Conservation (phyloP, 805 yeast genomes). For the Wickerhamiella allomyrinae region DNA sequence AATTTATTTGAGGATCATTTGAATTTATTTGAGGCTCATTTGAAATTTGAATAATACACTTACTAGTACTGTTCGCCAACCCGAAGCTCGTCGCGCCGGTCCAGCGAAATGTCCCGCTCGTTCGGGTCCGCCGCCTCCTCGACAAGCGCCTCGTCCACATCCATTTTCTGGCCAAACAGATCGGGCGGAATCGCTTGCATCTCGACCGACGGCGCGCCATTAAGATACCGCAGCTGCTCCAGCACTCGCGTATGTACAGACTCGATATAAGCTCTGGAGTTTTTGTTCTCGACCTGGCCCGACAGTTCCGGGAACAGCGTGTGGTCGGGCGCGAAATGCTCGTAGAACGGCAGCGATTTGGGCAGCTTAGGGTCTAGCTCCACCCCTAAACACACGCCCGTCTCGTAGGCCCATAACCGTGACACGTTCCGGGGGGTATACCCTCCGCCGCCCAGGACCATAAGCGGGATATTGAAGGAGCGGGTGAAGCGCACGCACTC, state of each 20-base stretch:
- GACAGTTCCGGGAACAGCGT: constrained; percentile 75
- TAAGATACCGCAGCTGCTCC: constrained; percentile 67
- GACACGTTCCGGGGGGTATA: constrained; percentile 96
- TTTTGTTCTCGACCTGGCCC: constrained; percentile 71
- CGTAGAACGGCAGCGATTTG: constrained; percentile 55
- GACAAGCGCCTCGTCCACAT: constrained; percentile 25
- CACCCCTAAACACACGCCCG: constrained; percentile 73
- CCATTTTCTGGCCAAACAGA: constrained; percentile 26
- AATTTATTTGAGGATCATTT: no score
- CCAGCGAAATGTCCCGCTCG: not conserved
- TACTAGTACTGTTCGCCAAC: no score
- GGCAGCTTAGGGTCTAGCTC: constrained; percentile 67
- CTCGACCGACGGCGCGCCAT: constrained; percentile 89
- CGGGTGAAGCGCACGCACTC: constrained; percentile 85
- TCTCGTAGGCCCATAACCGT: constrained; percentile 87
- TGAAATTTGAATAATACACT: no score
- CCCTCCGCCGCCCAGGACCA: constrained; percentile 97
- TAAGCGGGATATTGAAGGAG: constrained; percentile 72
- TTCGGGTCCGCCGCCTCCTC: constrained; percentile 20
- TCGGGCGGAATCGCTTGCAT: constrained; percentile 83
- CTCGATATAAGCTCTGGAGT: constrained; percentile 70
- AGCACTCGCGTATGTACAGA: constrained; percentile 58
- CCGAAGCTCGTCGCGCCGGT: constrained; percentile 6
- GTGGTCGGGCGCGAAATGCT: constrained; percentile 82
- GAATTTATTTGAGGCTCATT: no score